These are phyloP conservation scores for Aspergillus campestris DNA, from an alignment of 495 filamentous ascomycete genomes.

Conservation along the genomic window DNA sequence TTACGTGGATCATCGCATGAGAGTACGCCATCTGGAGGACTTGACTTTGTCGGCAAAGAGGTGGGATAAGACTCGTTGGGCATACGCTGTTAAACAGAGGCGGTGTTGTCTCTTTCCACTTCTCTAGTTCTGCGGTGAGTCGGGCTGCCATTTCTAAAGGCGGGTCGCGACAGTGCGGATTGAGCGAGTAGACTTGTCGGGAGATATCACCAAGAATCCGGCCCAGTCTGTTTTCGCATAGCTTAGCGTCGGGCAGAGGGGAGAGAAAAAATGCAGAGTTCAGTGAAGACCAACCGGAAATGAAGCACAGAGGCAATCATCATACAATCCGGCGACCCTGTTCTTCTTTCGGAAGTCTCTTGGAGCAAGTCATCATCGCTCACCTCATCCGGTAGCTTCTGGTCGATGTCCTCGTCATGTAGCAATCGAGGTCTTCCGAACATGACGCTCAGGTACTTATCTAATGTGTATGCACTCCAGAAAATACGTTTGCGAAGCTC, in stretches of 20 bases:
- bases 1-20: constrained; percentile 47
- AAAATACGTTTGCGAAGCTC: constrained; percentile 46
- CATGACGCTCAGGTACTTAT: constrained; percentile 50
- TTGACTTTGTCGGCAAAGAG: constrained; percentile 46
- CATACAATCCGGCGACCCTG: constrained; percentile 34
- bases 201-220: constrained; percentile 38
- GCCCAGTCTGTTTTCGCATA: constrained; percentile 23
- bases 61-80: constrained; percentile 38
- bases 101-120: constrained; percentile 36
- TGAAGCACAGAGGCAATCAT: constrained; percentile 42
- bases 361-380: constrained; percentile 47
- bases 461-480: constrained; percentile 48
- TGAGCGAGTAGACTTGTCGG: constrained; percentile 41
- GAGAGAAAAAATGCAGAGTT: constrained; percentile 2
- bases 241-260: constrained; percentile 1
- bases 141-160: constrained; percentile 32
- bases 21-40: constrained; percentile 45
- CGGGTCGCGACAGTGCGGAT: constrained; percentile 28
- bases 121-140: constrained; percentile 27
- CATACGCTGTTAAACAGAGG: constrained; percentile 38
- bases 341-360: constrained; percentile 24
- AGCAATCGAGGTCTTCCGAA: constrained; percentile 46
- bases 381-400: constrained; percentile 42
- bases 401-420: constrained; percentile 45
- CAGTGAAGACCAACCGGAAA: constrained; percentile 21